Evolutionary conservation across 768 basidiomycete species (phyloP).

Genomic region (Sporobolomyces phaffii): DNA sequence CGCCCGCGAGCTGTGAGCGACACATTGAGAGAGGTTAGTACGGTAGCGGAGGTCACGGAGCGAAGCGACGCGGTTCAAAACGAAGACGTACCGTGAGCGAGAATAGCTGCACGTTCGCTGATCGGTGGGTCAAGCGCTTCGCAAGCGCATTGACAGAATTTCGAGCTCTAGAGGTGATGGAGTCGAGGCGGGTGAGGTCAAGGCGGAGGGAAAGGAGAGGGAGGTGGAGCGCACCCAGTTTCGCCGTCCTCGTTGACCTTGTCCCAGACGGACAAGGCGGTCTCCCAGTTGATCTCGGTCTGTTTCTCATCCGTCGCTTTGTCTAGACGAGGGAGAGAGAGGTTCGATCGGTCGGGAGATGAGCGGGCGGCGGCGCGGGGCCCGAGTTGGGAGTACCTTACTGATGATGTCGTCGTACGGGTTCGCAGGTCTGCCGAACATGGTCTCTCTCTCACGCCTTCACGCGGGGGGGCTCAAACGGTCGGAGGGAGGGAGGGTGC

Average conservation of each 20-base stretch:
- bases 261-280: conserved; percentile 89
- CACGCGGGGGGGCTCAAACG: not conserved
- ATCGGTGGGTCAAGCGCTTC: conserved; percentile 87
- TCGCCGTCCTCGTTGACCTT: conserved; percentile 87
- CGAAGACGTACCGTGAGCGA: conserved; percentile 57
- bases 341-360: not conserved
- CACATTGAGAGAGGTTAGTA: no score
- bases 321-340: conserved; percentile 50
- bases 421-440: conserved; percentile 55
- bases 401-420: conserved; percentile 89
- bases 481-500: no score
- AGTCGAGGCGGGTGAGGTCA: not conserved
- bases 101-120: conserved; percentile 93
- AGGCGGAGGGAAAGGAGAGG: not conserved
- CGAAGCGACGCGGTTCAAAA: no score
- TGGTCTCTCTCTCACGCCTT: not conserved
- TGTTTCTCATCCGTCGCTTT: conserved; percentile 98
- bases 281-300: conserved; percentile 91
- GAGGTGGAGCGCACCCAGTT: conserved; percentile 58
- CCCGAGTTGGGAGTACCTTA: conserved; percentile 51
- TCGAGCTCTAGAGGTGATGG: no score
- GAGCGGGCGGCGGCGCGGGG: no score
- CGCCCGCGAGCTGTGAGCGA: conserved; percentile 62
- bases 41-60: not conserved
- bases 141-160: conserved; percentile 75